Conservation (phyloP, 2,329 filamentous ascomycete species). For the Aureobasidium uvarum region DNA sequence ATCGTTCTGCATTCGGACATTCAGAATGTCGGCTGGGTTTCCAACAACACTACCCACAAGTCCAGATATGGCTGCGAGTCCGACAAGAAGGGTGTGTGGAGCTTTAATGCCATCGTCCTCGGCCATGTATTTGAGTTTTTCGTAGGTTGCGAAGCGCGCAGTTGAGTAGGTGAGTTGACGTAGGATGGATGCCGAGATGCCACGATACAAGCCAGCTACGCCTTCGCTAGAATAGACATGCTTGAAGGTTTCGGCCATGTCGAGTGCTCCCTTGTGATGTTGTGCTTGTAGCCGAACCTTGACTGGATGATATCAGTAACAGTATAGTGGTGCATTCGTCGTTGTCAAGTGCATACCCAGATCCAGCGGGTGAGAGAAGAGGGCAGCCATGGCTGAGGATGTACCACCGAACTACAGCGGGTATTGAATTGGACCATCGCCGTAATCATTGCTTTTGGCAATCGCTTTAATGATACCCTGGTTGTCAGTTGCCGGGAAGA, state of each 20-base stretch:
- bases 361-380: slow-evolving; percentile 90
- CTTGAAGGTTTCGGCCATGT: slow-evolving; percentile 80
- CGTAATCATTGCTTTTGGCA: slow-evolving; percentile 46
- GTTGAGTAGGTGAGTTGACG: slow-evolving; percentile 94
- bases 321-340: background rate
- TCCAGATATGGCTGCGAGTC: slow-evolving; percentile 78
- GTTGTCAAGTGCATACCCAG: slow-evolving; percentile 61
- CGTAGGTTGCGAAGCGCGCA: slow-evolving; percentile 94
- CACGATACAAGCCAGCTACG: slow-evolving; percentile 77
- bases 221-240: slow-evolving; percentile 78
- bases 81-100: slow-evolving; percentile 73
- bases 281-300: slow-evolving; percentile 88
- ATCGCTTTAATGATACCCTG: slow-evolving; percentile 31
- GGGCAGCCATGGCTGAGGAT: slow-evolving; percentile 86
- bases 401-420: slow-evolving; percentile 89
- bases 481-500: slow-evolving; percentile 11
- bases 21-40: slow-evolving; percentile 93
- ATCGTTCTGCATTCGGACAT: slow-evolving; percentile 97
- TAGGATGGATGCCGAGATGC: slow-evolving; percentile 78
- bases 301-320: slow-evolving; percentile 3
- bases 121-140: slow-evolving; percentile 76
- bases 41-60: slow-evolving; percentile 86
- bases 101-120: slow-evolving; percentile 55
- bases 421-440: slow-evolving; percentile 46
- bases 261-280: slow-evolving; percentile 65